Evolutionary conservation across 495 filamentous ascomycete species (phyloP), one percentile per base, ranked within the genome.

Genomic region (Tuber magnatum): DNA sequence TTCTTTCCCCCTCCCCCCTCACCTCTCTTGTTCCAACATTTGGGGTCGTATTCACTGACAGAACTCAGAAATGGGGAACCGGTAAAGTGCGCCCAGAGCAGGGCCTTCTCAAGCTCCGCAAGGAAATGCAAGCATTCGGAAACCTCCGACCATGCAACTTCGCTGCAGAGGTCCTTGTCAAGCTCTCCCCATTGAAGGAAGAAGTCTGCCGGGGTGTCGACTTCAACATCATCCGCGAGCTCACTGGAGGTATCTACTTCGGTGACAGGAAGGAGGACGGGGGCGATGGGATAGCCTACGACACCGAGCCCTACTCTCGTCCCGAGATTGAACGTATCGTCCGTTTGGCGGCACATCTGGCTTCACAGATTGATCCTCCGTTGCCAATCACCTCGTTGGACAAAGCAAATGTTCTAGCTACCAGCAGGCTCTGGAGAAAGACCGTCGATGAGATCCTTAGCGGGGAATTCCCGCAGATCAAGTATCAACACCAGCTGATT

Each of bases 91-190:
- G 95, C 70, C 95, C 95, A 8, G 95, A 99, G 83, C 94, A 98
- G 85, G 95, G 95, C 75, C 88, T 99, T 83, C 92, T 99, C 73
- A 88, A 87, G 78, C 92, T 99, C 69, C 93, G 95, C 86, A 97
- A 97, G 84, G 91, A 97, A 84, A 91, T 99, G 87, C 87, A 88
- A 82, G 92, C 95, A 79, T 99, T 95, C 86, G 95, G 94, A 79
- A 99, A 99, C 89, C 91, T 99, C 70, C 93, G 95, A 6, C 95
- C 95, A 8, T 99, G 95, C 89, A 94, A 91, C 88, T 99, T 99
- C 87, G 93, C 94, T 56, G 93, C 94, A 40, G 92, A 94, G 73
- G 88, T 90, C 43, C 92, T 99, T 69, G 90, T 97, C 85, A 90
- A 93, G 61, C 88, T 86, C 85, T 97, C 94, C 18, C 95, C 95